Evolutionary conservation across 2,329 filamentous ascomycete species (phyloP).

Genomic region (Sarocladium oryzae): DNA sequence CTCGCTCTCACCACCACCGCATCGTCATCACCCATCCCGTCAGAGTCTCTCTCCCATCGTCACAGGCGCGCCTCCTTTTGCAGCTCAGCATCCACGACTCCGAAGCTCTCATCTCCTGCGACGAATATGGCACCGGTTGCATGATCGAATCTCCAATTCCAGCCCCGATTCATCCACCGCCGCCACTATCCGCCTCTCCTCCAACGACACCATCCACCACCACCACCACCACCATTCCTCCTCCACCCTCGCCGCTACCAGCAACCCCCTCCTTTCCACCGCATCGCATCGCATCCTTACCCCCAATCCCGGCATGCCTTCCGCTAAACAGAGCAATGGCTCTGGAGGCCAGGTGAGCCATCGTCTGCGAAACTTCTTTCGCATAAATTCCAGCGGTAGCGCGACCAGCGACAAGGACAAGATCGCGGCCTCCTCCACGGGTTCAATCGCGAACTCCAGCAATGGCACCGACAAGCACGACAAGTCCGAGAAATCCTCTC

Average conservation of each 20-base stretch:
- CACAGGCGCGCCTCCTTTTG: slow-evolving; percentile 4
- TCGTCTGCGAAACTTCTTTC: slow-evolving; percentile 65
- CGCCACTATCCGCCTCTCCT: slow-evolving; percentile 1
- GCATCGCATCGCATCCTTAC: slow-evolving; percentile 3
- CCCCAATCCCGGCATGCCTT: slow-evolving; percentile 9
- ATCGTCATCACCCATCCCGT: slow-evolving; percentile 10
- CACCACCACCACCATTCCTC: too few species aligned
- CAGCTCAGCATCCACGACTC: slow-evolving; percentile 10
- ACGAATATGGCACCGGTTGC: slow-evolving; percentile 33
- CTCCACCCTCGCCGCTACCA: background rate
- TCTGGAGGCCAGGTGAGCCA: slow-evolving; percentile 55
- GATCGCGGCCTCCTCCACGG: slow-evolving; percentile 10
- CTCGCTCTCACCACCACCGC: slow-evolving; percentile 10
- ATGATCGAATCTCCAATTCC: slow-evolving; percentile 19
- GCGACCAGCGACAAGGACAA: slow-evolving; percentile 26
- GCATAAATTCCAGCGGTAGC: slow-evolving; percentile 49
- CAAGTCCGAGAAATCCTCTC: slow-evolving; percentile 54
- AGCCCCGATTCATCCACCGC: background rate
- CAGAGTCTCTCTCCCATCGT: background rate
- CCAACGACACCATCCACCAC: slow-evolving; percentile 5
- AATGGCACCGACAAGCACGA: slow-evolving; percentile 8
- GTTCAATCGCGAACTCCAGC: slow-evolving; percentile 15
- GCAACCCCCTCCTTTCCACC: slow-evolving; percentile 7
- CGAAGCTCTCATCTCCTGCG: slow-evolving; percentile 10
- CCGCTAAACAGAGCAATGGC: slow-evolving; percentile 26